Conservation (phyloP, 1,284 basidiomycete genomes). For the Trichosporon ovoides region DNA sequence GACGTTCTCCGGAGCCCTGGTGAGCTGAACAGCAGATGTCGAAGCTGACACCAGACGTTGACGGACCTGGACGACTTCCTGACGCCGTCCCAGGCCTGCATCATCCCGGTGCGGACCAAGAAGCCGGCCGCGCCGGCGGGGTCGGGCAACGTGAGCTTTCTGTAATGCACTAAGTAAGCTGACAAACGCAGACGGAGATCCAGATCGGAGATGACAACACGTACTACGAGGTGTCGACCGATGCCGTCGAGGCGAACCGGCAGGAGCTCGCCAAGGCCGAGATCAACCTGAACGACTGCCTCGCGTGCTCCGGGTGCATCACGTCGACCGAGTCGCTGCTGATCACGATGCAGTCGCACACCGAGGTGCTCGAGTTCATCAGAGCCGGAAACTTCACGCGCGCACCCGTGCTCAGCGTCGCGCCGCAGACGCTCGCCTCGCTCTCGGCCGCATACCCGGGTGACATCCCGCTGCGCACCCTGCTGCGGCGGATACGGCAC, state of each 20-base stretch:
- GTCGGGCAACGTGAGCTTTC: slow-evolving; percentile 9
- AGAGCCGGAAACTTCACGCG: slow-evolving; percentile 50
- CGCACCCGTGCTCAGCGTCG: slow-evolving; percentile 73
- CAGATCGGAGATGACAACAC: slow-evolving; percentile 61
- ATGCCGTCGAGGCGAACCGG: slow-evolving; percentile 27
- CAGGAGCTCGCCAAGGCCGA: slow-evolving; percentile 83
- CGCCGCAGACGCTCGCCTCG: slow-evolving; percentile 88
- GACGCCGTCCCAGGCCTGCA: slow-evolving; percentile 93
- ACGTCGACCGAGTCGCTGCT: slow-evolving; percentile 96
- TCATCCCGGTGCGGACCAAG: slow-evolving; percentile 70
- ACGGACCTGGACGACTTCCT: slow-evolving; percentile 98
- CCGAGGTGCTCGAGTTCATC: slow-evolving; percentile 78
- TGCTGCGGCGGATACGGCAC: slow-evolving; percentile 62
- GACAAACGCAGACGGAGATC: slow-evolving; percentile 64
- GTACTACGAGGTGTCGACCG: slow-evolving; percentile 47
- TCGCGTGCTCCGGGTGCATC: slow-evolving; percentile 78
- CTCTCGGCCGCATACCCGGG: slow-evolving; percentile 65
- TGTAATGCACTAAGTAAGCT: background rate
- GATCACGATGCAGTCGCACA: slow-evolving; percentile 94
- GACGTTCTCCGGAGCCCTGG: slow-evolving; percentile 86
- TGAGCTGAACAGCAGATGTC: slow-evolving; percentile 48
- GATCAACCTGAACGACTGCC: slow-evolving; percentile 91
- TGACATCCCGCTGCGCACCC: slow-evolving; percentile 53
- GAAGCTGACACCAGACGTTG: slow-evolving; percentile 29
- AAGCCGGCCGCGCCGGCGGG: slow-evolving; percentile 20